Evolutionary conservation across 441 rosid species (phyloP).

Genomic region (Biscutella auriculata): DNA sequence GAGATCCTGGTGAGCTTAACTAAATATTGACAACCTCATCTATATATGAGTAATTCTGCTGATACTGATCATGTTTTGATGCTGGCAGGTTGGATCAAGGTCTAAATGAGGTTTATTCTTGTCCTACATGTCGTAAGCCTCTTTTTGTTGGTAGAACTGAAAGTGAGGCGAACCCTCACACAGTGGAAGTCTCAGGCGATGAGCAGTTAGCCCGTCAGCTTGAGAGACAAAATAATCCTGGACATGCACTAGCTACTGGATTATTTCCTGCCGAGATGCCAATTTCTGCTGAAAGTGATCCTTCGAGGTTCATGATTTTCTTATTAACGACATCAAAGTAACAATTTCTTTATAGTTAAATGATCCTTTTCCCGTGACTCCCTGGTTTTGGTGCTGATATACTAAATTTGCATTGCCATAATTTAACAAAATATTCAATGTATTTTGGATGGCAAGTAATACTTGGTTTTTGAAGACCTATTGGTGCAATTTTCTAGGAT

Average conservation of each 20-base stretch:
- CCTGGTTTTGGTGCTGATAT: background rate
- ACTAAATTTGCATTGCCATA: background rate
- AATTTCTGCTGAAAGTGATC: conserved; percentile 49
- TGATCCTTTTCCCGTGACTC: background rate
- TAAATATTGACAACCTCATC: conserved; percentile 9
- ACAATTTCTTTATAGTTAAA: background rate
- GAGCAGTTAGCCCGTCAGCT: conserved; percentile 81
- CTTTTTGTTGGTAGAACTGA: conserved; percentile 65
- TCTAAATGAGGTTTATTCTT: conserved; percentile 75
- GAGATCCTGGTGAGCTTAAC: conserved; percentile 78
- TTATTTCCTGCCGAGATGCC: conserved; percentile 55
- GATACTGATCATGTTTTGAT: conserved; percentile 18
- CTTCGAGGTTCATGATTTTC: conserved; percentile 53
- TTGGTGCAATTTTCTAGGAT: background rate
- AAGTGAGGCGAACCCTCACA: conserved; percentile 38
- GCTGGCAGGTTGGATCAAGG: conserved; percentile 97
- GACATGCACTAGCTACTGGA: conserved; percentile 42
- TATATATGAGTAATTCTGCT: conserved; percentile 11
- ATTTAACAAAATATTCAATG: background rate
- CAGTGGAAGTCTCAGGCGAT: conserved; percentile 44
- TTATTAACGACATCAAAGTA: background rate
- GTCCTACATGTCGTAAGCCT: conserved; percentile 98
- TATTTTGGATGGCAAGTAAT: background rate
- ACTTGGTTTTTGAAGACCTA: background rate
- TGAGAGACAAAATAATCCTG: conserved; percentile 49